Evolutionary conservation across 345 rosid genomes (phyloP), one percentile per base, ranked within the genome.

Genomic region (Arabis alpina): DNA sequence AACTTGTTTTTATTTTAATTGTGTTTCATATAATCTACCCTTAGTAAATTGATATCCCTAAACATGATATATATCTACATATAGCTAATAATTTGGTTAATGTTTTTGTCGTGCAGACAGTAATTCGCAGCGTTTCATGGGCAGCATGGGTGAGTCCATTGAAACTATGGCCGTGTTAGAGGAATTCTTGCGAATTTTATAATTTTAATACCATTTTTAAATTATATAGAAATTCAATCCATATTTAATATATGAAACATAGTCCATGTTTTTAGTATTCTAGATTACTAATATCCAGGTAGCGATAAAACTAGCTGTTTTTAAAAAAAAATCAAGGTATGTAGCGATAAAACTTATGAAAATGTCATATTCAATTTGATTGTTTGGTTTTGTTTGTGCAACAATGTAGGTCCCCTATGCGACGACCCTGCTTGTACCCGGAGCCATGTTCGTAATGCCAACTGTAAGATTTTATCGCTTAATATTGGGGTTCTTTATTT

Each of bases 361-460:
- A 24, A 24, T 78, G 10, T 27, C 27, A 24, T 40, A 42, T 27
- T 30, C 13, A 1, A 3, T 12, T 37, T 16, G 7, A 1, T 39
- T 2, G 2, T 40, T 10, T 11, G 9, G 41, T 27, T 60, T 49
- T 56, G 11, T 5, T 50, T 13, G 3, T 37, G 30, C 30, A 41
- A 13, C 14, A 10, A 55, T 60, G 49, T 89, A 92, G 98, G 90
- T 92, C 66, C 96, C 96, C 19, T 92, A 85, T 79, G 86, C 87
- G 6, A 53, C 80, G 1, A 71, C 87, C 5, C 63, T 54, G 42
- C 63, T 83, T 50, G 15, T 74, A 2, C 54, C 72, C 25, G 69
- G 91, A 16, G 37, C 1, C 6, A 81, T 80, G 70, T 73, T 83
- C 24, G 80, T 78, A 19, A 34, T 70, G 51, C 95, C 98, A 58